These are phyloP conservation scores for Canavalia ensiformis DNA, from an alignment of 306 rosid species.

Conservation along the genomic window DNA sequence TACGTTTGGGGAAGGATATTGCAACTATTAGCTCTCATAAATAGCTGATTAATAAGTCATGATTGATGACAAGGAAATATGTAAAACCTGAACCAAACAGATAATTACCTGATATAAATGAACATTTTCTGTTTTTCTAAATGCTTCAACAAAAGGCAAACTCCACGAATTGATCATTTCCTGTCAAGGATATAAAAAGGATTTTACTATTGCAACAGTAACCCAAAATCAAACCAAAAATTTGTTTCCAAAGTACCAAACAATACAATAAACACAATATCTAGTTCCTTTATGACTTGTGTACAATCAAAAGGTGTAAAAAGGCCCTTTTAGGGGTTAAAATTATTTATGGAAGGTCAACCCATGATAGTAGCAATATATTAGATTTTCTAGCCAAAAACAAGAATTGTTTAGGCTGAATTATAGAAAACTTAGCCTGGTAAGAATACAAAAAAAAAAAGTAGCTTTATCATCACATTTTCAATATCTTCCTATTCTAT, in stretches of 20 bases:
- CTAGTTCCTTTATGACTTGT: background rate
- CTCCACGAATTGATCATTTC: constrained; percentile 87
- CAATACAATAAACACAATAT: constrained; percentile 21
- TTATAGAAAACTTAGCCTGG: constrained; percentile 34
- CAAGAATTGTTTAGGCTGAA: constrained; percentile 17
- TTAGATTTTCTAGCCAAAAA: constrained; percentile 9
- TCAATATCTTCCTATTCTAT: constrained; percentile 29
- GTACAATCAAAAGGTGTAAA: constrained; percentile 12
- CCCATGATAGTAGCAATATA: constrained; percentile 13
- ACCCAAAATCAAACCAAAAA: constrained; percentile 40
- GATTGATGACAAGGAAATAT: constrained; percentile 29
- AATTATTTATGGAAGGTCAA: constrained; percentile 18
- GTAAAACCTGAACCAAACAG: constrained; percentile 41
- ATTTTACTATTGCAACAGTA: constrained; percentile 38
- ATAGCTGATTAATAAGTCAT: constrained; percentile 5
- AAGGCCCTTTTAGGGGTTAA: constrained; percentile 24
- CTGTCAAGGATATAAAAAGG: constrained; percentile 57
- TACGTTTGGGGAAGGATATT: constrained; percentile 6
- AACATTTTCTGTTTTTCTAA: constrained; percentile 60
- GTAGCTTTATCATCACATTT: constrained; percentile 4
- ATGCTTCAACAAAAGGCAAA: constrained; percentile 66
- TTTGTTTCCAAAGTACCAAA: background rate
- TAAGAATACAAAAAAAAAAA: constrained; percentile 9
- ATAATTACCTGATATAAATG: constrained; percentile 71
- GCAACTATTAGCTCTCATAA: constrained; percentile 1